Base-by-base conservation (phyloP, 805 yeast species). In the Yarrowia sp. region DNA sequence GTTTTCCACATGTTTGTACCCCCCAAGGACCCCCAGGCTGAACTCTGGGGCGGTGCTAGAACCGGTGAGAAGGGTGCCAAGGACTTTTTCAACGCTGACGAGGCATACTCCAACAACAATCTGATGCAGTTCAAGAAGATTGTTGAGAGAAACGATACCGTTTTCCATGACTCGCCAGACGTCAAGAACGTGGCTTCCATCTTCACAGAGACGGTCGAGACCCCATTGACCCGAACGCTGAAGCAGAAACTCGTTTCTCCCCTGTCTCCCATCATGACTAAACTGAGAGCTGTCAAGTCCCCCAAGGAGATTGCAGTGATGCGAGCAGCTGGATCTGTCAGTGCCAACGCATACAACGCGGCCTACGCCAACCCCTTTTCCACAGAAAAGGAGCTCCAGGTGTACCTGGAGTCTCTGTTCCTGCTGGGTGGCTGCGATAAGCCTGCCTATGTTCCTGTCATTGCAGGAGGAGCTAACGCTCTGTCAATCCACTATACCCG, bases 41-140 rank as follows among this genome's bases (percentile, higher is more conserved):
- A 95, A 78, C 86, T 89, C 70, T 95, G 99, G 99, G 98, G 94
- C 73, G 99, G 99, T 13, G 88, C 85, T 52, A 84, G 96, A 72
- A 89, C 96, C 17, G 99, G 99, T 0, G 83, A 87, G 3, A 85
- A 87, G 58, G 97, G 96, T 15, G 97, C 89, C 0, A 79, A 78
- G 47, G 94, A 92, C 61, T 86, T 87, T 55, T 95, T 95, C 79
- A 95, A 94, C 75, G 97, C 97, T 3, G 98, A 92, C 77, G 83
- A 82, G 63, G 87, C 90, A 8, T 83, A 83, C 46, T 84, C 85
- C 52, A 82, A 84, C 46, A 80, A 82, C 38, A 46, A 69, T 71
- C 24, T 69, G 38, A 40, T 42, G 63, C 36, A 50, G 55, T 44
- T 58, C 72, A 34, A 24, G 42, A 30, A 46, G 20, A 30, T 44